Evolutionary conservation across 1,284 basidiomycete species (phyloP), one percentile per base, ranked within the genome.

Genomic region (Ceratobasidium sp.): DNA sequence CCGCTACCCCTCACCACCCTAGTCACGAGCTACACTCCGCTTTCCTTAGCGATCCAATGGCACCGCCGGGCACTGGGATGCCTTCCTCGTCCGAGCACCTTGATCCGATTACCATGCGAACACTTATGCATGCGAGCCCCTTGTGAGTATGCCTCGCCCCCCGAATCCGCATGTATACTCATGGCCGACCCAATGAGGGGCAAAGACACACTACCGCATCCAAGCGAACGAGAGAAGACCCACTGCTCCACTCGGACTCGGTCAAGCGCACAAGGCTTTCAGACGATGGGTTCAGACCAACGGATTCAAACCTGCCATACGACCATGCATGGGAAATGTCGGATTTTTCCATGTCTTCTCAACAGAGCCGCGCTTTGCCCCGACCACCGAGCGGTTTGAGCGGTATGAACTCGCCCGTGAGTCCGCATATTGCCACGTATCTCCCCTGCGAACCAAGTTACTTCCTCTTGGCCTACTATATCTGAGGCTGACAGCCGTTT

Each of bases 371-470:
- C 31, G 56, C 58, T 49, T 72, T 72, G 58, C 46, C 69, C 69
- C 69, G 69, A 72, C 69, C 69, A 62, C 59, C 69, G 69, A 72
- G 69, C 69, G 69, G 56, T 37, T 51, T 72, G 56, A 62, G 69
- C 69, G 69, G 69, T 29, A 43, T 72, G 56, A 72, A 72, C 58
- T 72, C 69, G 56, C 69, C 58, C n/a, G 69, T 72, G 58, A 72
- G 69, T 72, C 69, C 69, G 69, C 69, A 72, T 72, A 72, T 62
- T 72, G 69, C 69, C 69, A 72, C 69, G 69, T 72, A 72, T 72
- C 69, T 72, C 51, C 56, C 56, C 39, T 31, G 37, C 41, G 31
- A 58, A 53, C 69, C 69, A 29, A 46, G 29, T 39, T 29, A 59
- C 39, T 34, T 51, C 69, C 54, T 43, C 54, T 34, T 72, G 69